Conservation (phyloP, 1,139 yeast species). For the Pneumocystis oryctolagi region DNA sequence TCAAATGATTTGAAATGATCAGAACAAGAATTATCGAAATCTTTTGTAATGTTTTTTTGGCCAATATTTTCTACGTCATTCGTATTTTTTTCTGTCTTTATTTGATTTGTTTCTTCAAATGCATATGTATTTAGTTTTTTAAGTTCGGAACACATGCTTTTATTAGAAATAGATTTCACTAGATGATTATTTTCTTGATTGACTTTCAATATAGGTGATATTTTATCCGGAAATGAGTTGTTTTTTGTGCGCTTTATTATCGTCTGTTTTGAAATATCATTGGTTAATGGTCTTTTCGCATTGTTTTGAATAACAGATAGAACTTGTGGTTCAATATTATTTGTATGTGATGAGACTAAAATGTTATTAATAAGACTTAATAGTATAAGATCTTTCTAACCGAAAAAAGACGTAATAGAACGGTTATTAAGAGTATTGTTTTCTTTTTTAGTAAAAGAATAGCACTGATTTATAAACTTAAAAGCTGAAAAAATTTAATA, state of each 20-base stretch:
- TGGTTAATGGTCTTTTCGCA: neutral
- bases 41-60: neutral
- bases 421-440: neutral
- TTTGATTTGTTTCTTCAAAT: neutral
- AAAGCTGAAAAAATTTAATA: neutral
- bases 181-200: neutral
- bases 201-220: neutral
- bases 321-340: neutral
- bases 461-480: neutral
- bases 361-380: neutral
- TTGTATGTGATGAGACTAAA: neutral
- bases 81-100: neutral
- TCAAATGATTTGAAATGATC: neutral
- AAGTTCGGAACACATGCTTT: neutral
- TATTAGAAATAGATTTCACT: neutral
- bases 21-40: neutral
- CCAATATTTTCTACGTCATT: neutral
- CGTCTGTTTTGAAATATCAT: neutral
- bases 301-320: neutral
- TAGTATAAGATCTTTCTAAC: neutral
- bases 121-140: neutral
- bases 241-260: neutral
- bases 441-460: neutral
- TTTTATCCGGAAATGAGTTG: neutral
- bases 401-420: neutral